Evolutionary conservation across 179 eudicot species (phyloP).

Genomic region (Spergularia azorica): DNA sequence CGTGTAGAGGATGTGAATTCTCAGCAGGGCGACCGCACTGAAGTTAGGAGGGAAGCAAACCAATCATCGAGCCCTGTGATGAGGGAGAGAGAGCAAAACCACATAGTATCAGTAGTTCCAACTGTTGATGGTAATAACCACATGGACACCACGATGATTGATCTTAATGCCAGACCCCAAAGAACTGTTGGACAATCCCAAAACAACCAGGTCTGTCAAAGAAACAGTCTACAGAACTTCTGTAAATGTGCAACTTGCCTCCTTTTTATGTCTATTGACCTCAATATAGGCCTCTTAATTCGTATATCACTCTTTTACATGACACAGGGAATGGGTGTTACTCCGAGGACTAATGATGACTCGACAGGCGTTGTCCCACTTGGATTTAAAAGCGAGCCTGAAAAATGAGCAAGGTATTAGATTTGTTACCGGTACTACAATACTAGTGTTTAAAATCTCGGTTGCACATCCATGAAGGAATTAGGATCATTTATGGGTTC

Average conservation of each 20-base stretch:
- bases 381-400: slow-evolving; percentile 52
- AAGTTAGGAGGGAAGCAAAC: slow-evolving; percentile 31
- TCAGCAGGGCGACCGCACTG: slow-evolving; percentile 24
- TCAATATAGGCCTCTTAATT: not conserved
- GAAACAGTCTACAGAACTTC: not conserved
- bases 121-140: slow-evolving; percentile 23
- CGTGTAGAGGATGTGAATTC: slow-evolving; percentile 14
- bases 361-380: slow-evolving; percentile 55
- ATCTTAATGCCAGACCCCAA: slow-evolving; percentile 43
- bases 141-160: slow-evolving; percentile 36
- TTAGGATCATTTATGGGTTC: too few relatives aligned
- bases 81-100: slow-evolving; percentile 32
- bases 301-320: slow-evolving; percentile 1
- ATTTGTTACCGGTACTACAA: not conserved
- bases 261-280: not conserved
- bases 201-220: slow-evolving; percentile 16
- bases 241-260: not conserved
- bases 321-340: slow-evolving; percentile 53
- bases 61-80: slow-evolving; percentile 18
- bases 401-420: slow-evolving; percentile 59
- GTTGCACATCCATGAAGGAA: too few relatives aligned
- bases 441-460: too few relatives aligned
- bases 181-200: slow-evolving; percentile 30
- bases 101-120: slow-evolving; percentile 26
- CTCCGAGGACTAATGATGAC: slow-evolving; percentile 47